Conservation (phyloP, 495 filamentous ascomycete species). For the Cercophora newfieldiana region DNA sequence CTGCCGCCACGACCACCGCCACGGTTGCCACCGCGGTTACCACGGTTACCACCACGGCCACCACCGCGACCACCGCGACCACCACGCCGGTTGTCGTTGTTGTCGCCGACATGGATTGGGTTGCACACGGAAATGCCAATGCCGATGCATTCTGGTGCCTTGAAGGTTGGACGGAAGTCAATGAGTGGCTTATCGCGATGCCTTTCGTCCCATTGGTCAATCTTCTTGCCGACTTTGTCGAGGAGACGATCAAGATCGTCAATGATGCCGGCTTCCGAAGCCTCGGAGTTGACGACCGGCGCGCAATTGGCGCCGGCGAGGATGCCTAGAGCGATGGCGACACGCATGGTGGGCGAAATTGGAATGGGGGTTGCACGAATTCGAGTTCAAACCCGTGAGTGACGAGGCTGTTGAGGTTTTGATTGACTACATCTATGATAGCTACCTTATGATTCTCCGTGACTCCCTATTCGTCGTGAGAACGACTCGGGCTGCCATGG, state of each 20-base stretch:
- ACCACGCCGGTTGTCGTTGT: slow-evolving; percentile 12
- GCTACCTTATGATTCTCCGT: neutral
- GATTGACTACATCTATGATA: neutral
- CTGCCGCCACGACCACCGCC: no score
- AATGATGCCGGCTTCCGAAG: neutral
- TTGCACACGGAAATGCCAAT: neutral
- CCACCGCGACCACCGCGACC: no score
- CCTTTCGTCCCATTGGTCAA: neutral
- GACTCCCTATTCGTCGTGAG: neutral
- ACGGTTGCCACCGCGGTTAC: no score
- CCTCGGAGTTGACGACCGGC: neutral
- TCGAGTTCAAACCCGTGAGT: no score
- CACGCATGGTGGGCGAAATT: neutral
- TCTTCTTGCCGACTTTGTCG: neutral
- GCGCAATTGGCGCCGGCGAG: no score
- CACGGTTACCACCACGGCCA: no score
- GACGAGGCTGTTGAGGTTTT: neutral
- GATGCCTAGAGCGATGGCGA: neutral
- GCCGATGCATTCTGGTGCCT: neutral
- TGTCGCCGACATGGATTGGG: neutral
- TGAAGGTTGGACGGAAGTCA: neutral
- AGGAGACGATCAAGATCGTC: neutral
- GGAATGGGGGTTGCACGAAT: neutral
- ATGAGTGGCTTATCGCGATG: neutral
- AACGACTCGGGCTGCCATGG: neutral